These are phyloP conservation scores for Ceriops zippeliana DNA, from an alignment of 345 rosid genomes.

Conservation along the genomic window DNA sequence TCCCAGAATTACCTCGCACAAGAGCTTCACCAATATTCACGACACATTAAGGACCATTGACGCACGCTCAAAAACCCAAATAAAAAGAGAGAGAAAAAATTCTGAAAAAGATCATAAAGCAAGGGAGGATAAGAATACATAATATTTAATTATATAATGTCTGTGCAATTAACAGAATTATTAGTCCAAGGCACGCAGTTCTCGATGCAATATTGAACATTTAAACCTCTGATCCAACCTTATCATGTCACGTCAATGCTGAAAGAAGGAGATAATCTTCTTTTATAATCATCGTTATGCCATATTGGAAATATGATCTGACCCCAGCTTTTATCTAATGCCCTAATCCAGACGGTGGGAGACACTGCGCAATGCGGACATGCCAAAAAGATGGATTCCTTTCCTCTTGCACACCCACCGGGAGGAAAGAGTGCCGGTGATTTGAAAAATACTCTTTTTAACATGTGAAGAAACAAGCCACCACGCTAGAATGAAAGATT, in stretches of 20 bases:
- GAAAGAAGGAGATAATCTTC: slow-evolving; percentile 10
- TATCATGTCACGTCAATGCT: neutral
- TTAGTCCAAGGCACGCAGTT: slow-evolving; percentile 4
- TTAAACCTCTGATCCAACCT: slow-evolving; percentile 6
- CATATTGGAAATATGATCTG: slow-evolving; percentile 12
- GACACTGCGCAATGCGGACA: too few relatives aligned
- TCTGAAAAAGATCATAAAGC: neutral
- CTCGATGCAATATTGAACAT: slow-evolving; percentile 14
- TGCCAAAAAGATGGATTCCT: neutral
- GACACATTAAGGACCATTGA: slow-evolving; percentile 26
- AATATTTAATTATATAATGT: neutral
- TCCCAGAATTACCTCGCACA: slow-evolving; percentile 8
- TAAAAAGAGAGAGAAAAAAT: too few relatives aligned
- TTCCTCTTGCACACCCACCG: slow-evolving; percentile 2
- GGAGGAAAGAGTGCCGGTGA: neutral
- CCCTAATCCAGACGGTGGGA: too few relatives aligned
- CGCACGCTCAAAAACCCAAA: neutral
- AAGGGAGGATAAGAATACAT: neutral
- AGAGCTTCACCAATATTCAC: neutral
- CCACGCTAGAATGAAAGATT: neutral
- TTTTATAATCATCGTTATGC: slow-evolving; percentile 1
- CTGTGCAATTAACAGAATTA: neutral
- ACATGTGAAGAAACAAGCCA: too few relatives aligned
- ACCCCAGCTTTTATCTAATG: neutral
- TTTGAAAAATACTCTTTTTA: neutral